phyloP scores from a whole-genome alignment of 2,329 filamentous ascomycete species.

The Aureobasidium lini region DNA sequence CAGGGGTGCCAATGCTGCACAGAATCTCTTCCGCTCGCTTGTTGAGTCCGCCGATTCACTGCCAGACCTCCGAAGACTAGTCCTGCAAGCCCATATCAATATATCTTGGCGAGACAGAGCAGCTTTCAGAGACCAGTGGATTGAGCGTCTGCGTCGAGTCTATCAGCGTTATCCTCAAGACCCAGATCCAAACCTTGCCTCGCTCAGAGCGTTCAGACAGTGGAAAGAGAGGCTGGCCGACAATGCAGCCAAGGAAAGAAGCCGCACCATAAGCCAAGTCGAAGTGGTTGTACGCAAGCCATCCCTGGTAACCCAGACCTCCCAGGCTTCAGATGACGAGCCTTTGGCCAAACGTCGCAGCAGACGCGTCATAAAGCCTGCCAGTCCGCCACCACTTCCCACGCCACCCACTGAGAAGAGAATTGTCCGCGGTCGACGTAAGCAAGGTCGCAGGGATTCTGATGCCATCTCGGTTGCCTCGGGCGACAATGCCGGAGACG shows the following conservation, averaged over 20 bases:
- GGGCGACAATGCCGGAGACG: conserved; percentile 29
- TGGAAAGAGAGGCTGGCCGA: conserved; percentile 28
- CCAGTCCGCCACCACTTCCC: background rate
- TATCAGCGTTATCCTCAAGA: conserved; percentile 49
- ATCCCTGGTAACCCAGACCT: background rate
- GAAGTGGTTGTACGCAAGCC: conserved; percentile 21
- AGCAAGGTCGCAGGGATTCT: conserved; percentile 13
- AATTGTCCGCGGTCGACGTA: conserved; percentile 17
- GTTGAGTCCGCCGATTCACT: conserved; percentile 62
- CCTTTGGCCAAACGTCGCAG: conserved; percentile 22
- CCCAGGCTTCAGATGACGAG: conserved; percentile 4
- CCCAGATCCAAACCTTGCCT: conserved; percentile 38
- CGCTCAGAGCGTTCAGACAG: conserved; percentile 34
- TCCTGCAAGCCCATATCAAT: conserved; percentile 70
- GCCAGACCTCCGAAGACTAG: conserved; percentile 59
- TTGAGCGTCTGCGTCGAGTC: conserved; percentile 58
- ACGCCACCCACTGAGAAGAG: background rate
- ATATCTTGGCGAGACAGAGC: conserved; percentile 74
- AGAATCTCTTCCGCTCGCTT: conserved; percentile 72
- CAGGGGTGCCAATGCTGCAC: conserved; percentile 50
- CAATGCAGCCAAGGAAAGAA: background rate
- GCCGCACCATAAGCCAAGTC: conserved; percentile 17
- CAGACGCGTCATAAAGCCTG: conserved; percentile 21
- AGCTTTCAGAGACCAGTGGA: conserved; percentile 71
- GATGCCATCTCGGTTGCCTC: conserved; percentile 19